A percentile compares a stretch with the other conserved stretches of the same genome.
Evolutionary conservation across 2,329 filamentous ascomycete species (phyloP).

Genomic region (Clarireedia paspali): DNA sequence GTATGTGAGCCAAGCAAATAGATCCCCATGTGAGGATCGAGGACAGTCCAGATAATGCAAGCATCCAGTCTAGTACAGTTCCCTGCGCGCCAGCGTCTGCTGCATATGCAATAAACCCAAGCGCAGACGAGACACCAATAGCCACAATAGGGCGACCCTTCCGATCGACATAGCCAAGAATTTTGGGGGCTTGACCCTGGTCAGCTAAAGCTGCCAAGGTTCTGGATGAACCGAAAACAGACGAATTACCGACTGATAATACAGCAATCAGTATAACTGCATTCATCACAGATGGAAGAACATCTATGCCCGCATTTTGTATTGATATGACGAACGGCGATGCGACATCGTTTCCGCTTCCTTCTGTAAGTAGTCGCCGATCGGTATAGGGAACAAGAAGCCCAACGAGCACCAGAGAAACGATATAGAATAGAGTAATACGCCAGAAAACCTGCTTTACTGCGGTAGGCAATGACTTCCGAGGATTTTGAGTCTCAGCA

Average conservation of each 20-base stretch:
- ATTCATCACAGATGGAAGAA: conserved; percentile 51
- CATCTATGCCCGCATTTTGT: conserved; percentile 42
- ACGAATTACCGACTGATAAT: conserved; percentile 50
- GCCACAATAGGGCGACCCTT: conserved; percentile 47
- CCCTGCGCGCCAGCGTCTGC: conserved; percentile 42
- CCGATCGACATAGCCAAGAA: conserved; percentile 51
- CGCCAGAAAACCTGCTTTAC: conserved; percentile 49
- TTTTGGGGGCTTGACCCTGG: conserved; percentile 48
- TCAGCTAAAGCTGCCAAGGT: conserved; percentile 52
- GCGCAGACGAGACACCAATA: conserved; percentile 30
- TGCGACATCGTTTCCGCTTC: conserved; percentile 30
- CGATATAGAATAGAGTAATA: conserved; percentile 44
- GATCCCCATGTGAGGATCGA: conserved; percentile 55
- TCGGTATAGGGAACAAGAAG: conserved; percentile 41
- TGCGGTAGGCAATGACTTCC: conserved; percentile 40
- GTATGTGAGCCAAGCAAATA: conserved; percentile 61
- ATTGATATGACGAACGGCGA: conserved; percentile 54
- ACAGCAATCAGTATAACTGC: conserved; percentile 51
- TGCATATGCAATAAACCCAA: conserved; percentile 41
- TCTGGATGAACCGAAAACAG: conserved; percentile 51
- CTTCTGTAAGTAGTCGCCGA: conserved; percentile 30
- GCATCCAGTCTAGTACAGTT: conserved; percentile 55
- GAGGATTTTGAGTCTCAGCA: conserved; percentile 42
- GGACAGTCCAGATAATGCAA: conserved; percentile 54
- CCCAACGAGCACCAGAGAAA: conserved; percentile 43